Evolutionary conservation across 1,139 yeast genomes (phyloP), one percentile per base, ranked within the genome.

Genomic region (Spathaspora sp.): DNA sequence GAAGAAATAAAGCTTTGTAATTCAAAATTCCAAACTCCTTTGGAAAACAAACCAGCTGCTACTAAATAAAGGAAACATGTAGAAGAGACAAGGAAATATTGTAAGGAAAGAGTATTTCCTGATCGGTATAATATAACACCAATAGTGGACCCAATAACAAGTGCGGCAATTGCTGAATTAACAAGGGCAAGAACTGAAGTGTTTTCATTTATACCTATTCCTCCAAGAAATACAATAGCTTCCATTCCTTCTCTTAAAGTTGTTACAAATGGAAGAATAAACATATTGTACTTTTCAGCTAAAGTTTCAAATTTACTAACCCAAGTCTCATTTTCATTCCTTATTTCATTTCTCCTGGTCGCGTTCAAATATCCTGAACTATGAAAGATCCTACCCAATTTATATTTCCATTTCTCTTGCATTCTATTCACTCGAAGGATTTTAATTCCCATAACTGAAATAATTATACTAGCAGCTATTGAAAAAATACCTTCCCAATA

Each of bases 361-460:
- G 48, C 52, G 26, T 51, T 47, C n/a, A 63, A 43, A 39, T 52
- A 56, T 24, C 57, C 53, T 1, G 67, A 59, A 39, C 53, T 54
- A 13, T 54, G 47, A 23, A 66, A 52, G 8, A 65, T 51, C 10
- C 46, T 34, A 2, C 64, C 56, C 29, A 88, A 76, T 64, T 87
- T 88, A 47, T 79, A 68, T 58, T 86, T 81, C 97, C 97, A 90
- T 66, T 89, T 89, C 51, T 81, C 82, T 67, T 88, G 89, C 89
- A 89, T 81, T 44, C 63, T 68, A 47, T 63, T 70, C 20, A 74
- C 75, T 33, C 78, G 58, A 29, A 74, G 60, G 11, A 74, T 70
- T 47, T 73, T 72, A 17, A 72, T 55, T 1, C 78, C 79, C 79
- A 74, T 74, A 5, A 69, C 62, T 1, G 78, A 71, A 16, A 74